These are phyloP conservation scores for Closterium sp. DNA, from an alignment of 139 green algal species.

Conservation along the genomic window DNA sequence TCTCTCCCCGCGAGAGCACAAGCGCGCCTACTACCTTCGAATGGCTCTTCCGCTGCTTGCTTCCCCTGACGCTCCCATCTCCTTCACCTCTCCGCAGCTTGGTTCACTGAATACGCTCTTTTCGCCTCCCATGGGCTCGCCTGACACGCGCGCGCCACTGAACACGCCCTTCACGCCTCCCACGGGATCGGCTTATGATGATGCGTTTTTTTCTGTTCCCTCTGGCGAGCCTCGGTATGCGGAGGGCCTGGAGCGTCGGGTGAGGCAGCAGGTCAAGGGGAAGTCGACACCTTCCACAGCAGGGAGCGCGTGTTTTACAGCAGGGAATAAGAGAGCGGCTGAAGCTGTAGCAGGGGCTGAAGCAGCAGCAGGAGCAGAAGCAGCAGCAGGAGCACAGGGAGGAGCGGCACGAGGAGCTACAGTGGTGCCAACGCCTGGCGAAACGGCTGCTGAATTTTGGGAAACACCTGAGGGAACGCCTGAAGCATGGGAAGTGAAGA, in stretches of 20 bases:
- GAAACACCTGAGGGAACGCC: not conserved
- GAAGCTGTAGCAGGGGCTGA: too few species aligned
- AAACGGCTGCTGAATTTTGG: not conserved
- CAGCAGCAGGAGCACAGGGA: not conserved
- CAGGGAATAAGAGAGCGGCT: not conserved
- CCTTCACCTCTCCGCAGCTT: not conserved
- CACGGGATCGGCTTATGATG: not conserved
- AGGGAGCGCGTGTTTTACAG: not conserved
- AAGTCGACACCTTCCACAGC: not conserved
- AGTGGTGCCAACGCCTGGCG: not conserved
- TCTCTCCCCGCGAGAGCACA: not conserved
- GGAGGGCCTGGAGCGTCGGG: not conserved
- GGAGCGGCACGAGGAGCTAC: not conserved
- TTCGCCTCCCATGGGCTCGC: not conserved
- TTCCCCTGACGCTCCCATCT: not conserved
- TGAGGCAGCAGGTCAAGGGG: not conserved
- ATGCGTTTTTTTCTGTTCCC: not conserved
- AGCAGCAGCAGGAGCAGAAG: not conserved
- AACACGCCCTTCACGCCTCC: not conserved
- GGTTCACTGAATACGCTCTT: not conserved
- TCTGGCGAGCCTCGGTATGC: not conserved
- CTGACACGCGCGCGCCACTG: not conserved
- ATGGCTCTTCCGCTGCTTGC: not conserved
- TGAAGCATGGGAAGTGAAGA: not conserved
- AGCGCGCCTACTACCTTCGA: not conserved